Evolutionary conservation across 139 green algal species (phyloP), one percentile per base, ranked within the genome.

Genomic region (Chlamydomonas applanata): DNA sequence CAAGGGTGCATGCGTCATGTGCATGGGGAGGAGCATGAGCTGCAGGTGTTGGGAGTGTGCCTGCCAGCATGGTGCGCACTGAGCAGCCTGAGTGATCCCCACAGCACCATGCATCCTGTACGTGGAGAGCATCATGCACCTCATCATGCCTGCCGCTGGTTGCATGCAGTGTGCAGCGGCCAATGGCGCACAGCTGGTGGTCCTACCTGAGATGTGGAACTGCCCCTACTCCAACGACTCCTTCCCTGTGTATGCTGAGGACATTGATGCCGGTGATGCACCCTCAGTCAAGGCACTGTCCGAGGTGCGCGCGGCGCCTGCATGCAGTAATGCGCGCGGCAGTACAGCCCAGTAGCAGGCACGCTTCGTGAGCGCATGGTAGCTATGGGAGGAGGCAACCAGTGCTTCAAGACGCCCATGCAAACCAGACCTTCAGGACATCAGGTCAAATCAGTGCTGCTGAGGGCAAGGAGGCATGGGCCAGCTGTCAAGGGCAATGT

Each of bases 131-230:
- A 27, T 20, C 57, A 16, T 35, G 17, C n/a, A 20, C 24, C 57
- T 11, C 57, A 17, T 16, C 57, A 65, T 46, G 2, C 19, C 46
- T 4, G 34, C n/a, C n/a, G n/a, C n/a, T n/a, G n/a, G n/a, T n/a
- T 49, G 40, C 40, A 49, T 49, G 52, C 71, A 93, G 71, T 81
- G 89, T 44, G 92, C 92, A 9, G 89, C 89, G 0, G 24, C 60
- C 24, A 63, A 80, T 46, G 91, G 89, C 14, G 89, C 92, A 1
- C 46, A 86, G 45, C 66, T 97, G 19, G 90, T 98, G 44, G 87
- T 98, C 16, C 85, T 98, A 20, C 94, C 94, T 1, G 89, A 98
- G 75, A 98, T 98, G 89, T 98, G 89, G 91, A 98, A 99, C 85
- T 98, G 94, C 81, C 95, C 95, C 24, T 99, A 99, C 85, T 92